A percentile compares a stretch with the other conserved stretches of the same genome.
These are phyloP conservation scores for Penicillium pancosmium DNA, from an alignment of 495 filamentous ascomycete species.

Conservation along the genomic window DNA sequence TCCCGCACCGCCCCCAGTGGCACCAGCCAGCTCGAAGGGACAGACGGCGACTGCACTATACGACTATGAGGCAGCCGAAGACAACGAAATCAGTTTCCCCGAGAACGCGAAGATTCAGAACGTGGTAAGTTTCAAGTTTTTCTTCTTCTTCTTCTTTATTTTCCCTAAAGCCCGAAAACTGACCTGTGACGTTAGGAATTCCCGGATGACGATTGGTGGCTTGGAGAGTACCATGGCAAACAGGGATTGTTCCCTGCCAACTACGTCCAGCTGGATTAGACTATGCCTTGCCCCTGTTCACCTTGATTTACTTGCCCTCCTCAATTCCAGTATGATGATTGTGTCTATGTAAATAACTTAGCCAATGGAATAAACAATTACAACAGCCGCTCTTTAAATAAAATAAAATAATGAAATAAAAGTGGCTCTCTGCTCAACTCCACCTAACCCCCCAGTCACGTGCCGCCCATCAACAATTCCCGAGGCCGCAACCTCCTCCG, in stretches of 20 bases:
- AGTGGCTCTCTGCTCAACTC: too few species aligned
- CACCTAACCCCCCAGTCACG: too few species aligned
- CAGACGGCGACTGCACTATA: constrained; percentile 82
- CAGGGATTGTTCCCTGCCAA: constrained; percentile 90
- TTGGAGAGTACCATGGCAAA: constrained; percentile 77
- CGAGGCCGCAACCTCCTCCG: too few species aligned
- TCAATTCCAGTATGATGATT: too few species aligned
- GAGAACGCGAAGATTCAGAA: constrained; percentile 77
- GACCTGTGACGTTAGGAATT: constrained; percentile 67
- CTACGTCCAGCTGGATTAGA: constrained; percentile 68
- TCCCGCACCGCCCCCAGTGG: neutral
- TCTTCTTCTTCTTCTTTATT: neutral
- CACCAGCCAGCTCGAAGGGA: constrained; percentile 36
- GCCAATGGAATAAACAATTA: too few species aligned
- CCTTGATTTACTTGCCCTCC: too few species aligned
- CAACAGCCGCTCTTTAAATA: too few species aligned
- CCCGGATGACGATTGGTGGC: constrained; percentile 99
- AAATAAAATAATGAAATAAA: too few species aligned
- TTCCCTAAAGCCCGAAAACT: too few species aligned
- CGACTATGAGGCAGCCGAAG: constrained; percentile 97
- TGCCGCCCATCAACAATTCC: too few species aligned
- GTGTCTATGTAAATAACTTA: neutral
- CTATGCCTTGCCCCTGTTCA: too few species aligned
- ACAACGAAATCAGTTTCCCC: constrained; percentile 94
- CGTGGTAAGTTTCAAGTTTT: constrained; percentile 53